These are phyloP conservation scores for Dictyophora rubrovolvata DNA, from an alignment of 768 basidiomycete genomes.

Conservation along the genomic window DNA sequence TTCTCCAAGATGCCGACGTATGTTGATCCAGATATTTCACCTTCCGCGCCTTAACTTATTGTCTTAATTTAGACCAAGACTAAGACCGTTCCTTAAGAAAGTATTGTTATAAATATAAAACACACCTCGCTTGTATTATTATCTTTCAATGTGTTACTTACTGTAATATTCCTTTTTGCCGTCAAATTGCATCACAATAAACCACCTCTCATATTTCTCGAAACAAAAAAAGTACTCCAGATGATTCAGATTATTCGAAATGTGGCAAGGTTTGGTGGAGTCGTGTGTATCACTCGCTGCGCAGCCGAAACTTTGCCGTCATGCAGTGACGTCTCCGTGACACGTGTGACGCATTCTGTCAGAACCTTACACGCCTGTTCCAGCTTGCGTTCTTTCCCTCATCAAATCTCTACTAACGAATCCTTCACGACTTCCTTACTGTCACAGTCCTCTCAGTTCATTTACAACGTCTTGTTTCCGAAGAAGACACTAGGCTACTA, in stretches of 20 bases:
- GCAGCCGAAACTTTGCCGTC: neutral
- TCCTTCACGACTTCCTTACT: neutral
- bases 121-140: no score
- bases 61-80: no score
- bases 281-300: neutral
- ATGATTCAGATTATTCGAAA: no score
- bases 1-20: slow-evolving; percentile 20
- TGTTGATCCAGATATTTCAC: neutral
- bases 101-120: no score
- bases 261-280: neutral
- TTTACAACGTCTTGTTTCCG: neutral
- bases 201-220: no score
- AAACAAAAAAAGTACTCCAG: no score
- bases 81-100: no score
- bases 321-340: neutral
- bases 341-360: neutral
- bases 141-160: no score
- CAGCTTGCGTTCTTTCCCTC: neutral
- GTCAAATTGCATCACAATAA: no score
- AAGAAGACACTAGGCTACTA: neutral
- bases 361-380: neutral
- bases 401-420: neutral
- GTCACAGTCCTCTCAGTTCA: neutral
- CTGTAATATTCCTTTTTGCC: no score
- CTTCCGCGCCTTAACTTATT: neutral